phyloP scores from a whole-genome alignment of 73 alveolate species.

The Breviolum minutum region DNA sequence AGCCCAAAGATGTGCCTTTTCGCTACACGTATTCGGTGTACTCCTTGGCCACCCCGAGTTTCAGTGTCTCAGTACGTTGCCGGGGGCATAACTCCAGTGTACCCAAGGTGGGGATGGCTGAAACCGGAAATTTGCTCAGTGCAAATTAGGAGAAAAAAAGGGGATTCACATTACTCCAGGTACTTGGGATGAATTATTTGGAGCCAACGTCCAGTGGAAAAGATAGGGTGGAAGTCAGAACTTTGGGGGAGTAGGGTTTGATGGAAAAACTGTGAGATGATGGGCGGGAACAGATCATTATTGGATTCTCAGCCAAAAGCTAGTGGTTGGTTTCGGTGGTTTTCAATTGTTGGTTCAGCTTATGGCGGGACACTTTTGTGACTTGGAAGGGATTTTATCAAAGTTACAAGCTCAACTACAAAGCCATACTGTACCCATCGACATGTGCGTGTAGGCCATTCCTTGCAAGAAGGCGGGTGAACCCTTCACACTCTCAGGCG shows the following conservation, averaged over 20 bases:
- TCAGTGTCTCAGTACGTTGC: slow-evolving; percentile 71
- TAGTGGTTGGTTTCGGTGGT: too few species aligned
- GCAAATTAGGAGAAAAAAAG: neutral
- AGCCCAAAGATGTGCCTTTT: slow-evolving; percentile 14
- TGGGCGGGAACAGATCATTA: neutral
- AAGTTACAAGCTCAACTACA: neutral
- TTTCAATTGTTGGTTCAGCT: too few species aligned
- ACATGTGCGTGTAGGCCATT: slow-evolving; percentile 30
- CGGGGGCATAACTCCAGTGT: slow-evolving; percentile 19
- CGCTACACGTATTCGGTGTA: neutral
- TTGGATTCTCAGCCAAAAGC: neutral
- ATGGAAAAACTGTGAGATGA: neutral
- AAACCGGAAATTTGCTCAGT: neutral
- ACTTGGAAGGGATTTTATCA: neutral
- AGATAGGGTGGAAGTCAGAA: too few species aligned
- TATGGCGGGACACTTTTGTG: neutral
- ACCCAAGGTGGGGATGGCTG: neutral
- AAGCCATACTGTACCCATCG: neutral
- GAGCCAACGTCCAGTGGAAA: too few species aligned
- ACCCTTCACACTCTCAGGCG: slow-evolving; percentile 36
- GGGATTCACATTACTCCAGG: too few species aligned
- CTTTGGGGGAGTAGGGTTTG: too few species aligned
- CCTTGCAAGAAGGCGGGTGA: slow-evolving; percentile 75
- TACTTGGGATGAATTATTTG: too few species aligned
- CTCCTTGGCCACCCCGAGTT: slow-evolving; percentile 83